Base-by-base conservation (phyloP, 768 basidiomycete species). In the Mycena venus region DNA sequence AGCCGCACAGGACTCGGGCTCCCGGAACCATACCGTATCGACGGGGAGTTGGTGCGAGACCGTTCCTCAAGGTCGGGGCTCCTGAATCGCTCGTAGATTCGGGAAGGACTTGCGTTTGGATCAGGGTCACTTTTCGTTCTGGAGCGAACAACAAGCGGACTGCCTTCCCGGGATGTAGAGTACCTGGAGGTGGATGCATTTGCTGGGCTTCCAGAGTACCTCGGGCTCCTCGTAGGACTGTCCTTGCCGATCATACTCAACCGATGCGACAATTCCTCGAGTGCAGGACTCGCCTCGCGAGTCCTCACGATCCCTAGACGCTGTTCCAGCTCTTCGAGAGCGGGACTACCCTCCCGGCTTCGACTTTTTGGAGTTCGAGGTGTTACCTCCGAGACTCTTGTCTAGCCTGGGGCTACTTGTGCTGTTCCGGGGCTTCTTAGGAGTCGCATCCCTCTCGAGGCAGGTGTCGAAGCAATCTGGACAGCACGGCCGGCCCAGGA, bases 401-500 rank as follows among this genome's bases (percentile, higher is more conserved):
- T 79, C 81, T 70, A 80, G 66, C 49, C 75, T 80, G 9, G 84
- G 78, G 72, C 83, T 84, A 53, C 81, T 80, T 59, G 74, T 79
- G 29, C 79, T 80, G 67, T 80, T 75, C 56, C 77, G 80, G 72
- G 68, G 76, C 75, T 85, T 87, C 82, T 86, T 86, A 75, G 87
- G 86, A 15, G 90, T 89, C 17, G 83, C 80, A 71, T 88, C 89
- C 34, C 91, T 86, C 71, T 88, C 90, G 58, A 95, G 86, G 79
- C 94, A 95, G 44, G 80, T 91, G 73, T 95, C 95, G 77, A 96
- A 96, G 78, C 95, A 96, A 49, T 93, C 93, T 9, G 88, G 85
- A 77, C 95, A 96, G 49, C 92, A 94, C 12, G 95, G 95, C 36
- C 90, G 88, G 5, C 95, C 95, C 15, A 95, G 84, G n/a, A 96